Evolutionary conservation across 2,329 filamentous ascomycete genomes (phyloP).

Genomic region (Oidium heveae): DNA sequence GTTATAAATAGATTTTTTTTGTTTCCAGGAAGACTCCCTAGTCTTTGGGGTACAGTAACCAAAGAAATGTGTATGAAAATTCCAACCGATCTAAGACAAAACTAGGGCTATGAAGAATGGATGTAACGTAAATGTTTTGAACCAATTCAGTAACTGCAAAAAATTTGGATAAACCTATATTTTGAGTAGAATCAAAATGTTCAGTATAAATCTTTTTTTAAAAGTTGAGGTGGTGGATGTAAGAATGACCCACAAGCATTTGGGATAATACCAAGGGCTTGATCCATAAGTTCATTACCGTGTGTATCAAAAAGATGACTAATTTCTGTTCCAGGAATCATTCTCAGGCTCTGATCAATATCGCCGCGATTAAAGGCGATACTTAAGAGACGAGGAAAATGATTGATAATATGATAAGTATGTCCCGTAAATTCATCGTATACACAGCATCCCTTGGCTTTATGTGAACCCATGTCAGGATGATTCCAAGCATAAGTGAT

Average conservation of each 20-base stretch:
- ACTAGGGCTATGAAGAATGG: no score
- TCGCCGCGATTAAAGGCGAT: not conserved
- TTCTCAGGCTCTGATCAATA: not conserved
- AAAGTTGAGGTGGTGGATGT: not conserved
- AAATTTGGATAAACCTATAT: no score
- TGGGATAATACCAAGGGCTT: constrained; percentile 1
- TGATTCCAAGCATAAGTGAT: not conserved
- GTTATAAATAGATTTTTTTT: no score
- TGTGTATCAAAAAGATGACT: not conserved
- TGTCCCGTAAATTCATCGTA: not conserved
- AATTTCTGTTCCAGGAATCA: not conserved
- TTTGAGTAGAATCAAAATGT: no score
- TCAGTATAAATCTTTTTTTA: not conserved
- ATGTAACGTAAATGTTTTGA: no score
- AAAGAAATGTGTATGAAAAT: no score
- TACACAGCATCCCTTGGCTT: not conserved
- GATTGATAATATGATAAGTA: not conserved
- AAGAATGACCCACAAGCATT: not conserved
- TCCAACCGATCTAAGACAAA: no score
- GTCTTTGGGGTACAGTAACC: no score
- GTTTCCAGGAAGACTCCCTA: no score
- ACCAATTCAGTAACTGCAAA: no score
- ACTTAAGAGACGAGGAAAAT: not conserved
- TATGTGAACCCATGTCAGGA: not conserved
- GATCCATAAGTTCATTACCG: not conserved